Base-by-base conservation (phyloP, 345 rosid genomes). In the Camelina hispida region DNA sequence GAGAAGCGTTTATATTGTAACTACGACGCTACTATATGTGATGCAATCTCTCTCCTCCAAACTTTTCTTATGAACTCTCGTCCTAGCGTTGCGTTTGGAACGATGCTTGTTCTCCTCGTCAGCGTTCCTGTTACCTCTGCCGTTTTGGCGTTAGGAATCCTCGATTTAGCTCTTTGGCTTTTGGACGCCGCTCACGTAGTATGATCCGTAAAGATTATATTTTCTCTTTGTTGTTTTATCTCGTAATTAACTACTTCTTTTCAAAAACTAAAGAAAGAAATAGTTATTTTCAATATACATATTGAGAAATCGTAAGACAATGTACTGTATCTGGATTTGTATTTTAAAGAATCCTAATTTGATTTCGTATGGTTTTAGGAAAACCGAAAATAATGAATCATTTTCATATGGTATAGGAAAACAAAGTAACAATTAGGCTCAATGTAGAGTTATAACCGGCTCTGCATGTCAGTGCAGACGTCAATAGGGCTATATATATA, bases 41-140 rank as follows among this genome's bases (percentile, higher is more conserved):
- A 84, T 3, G 51, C 57, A 2, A 4, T 87, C 51, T 85, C 84
- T 13, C 51, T 84, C 30, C 34, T 88, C 66, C 93, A 90, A 38
- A 69, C 84, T 2, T 78, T 32, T 54, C 65, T 90, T 47, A 88
- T 90, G 93, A 79, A 85, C 16, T 78, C 85, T 2, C 83, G 93
- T 69, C 96, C 96, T 1, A 73, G 84, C 58, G 56, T 88, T n/a
- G 96, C 85, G 32, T 52, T 88, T 30, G 93, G 84, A 63, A 56
- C 80, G 53, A 3, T 83, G 30, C 68, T 75, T 66, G 64, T 86
- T 51, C 16, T 89, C 13, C 38, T 74, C 23, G 46, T 87, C 1
- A 86, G 96, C 12, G 85, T 89, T 38, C 87, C 90, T 0, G 50
- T 73, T 13, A 81, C 89, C 14, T 25, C 82, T 0, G 68, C 82